These are phyloP conservation scores for Avicennia marina DNA, from an alignment of 257 asterid genomes.

Conservation along the genomic window DNA sequence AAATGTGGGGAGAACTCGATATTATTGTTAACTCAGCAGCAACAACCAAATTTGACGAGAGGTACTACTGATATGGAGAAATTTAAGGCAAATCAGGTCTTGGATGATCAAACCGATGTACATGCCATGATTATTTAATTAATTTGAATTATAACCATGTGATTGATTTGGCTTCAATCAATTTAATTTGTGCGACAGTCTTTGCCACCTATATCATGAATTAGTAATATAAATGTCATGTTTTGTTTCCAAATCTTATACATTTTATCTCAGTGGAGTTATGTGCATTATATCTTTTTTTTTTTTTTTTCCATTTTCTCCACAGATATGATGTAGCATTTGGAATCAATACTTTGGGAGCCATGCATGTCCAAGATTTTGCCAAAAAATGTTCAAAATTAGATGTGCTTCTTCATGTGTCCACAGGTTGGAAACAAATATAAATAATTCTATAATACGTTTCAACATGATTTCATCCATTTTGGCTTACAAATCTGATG, in stretches of 20 bases:
- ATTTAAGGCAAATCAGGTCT: neutral
- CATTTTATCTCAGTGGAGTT: neutral
- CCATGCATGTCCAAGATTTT: constrained; percentile 33
- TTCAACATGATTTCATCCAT: neutral
- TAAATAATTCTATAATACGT: neutral
- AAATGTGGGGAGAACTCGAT: constrained; percentile 36
- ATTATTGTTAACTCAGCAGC: constrained; percentile 63
- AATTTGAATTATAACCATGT: no score
- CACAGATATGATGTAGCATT: constrained; percentile 51
- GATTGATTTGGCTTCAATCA: neutral
- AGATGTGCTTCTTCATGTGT: constrained; percentile 45
- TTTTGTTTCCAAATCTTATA: no score
- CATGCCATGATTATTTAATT: no score
- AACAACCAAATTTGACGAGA: constrained; percentile 45
- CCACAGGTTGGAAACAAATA: constrained; percentile 38
- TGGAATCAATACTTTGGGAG: constrained; percentile 41
- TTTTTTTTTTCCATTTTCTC: neutral
- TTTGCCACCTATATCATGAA: no score
- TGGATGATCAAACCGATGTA: no score
- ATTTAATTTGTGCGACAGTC: no score
- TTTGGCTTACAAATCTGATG: neutral
- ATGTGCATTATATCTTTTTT: no score
- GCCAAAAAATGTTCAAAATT: constrained; percentile 36
- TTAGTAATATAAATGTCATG: no score
- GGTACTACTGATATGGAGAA: constrained; percentile 9